Evolutionary conservation across 108 stramenopile genomes (phyloP), one percentile per base, ranked within the genome.

Genomic region (Bacterosira constricta): DNA sequence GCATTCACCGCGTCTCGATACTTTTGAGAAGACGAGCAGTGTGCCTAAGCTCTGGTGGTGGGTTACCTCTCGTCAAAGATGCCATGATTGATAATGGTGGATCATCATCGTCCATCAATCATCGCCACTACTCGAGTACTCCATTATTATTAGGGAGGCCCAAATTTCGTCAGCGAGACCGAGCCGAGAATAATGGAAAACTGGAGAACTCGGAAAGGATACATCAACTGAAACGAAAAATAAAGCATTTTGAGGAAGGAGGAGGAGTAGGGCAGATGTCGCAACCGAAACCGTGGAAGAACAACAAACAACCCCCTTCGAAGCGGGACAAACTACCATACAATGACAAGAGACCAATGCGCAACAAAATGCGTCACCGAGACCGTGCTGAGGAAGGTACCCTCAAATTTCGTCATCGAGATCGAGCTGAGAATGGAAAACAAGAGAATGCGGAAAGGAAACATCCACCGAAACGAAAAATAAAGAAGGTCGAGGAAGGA

Each of bases 191-290:
- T n/a, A n/a, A 11, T 32, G 32, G n/a, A n/a, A 56, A 1, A 0
- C 35, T 32, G 27, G 35, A 56, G 37, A 56, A 34, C 2, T 56
- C 35, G 32, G 20, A 38, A 37, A 56, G 36, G 29, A 38, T 37
- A 56, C 55, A 56, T 20, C 55, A 37, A 38, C 18, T 56, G 20
- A 37, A 56, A 7, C 55, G 55, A 36, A 56, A 29, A 37, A 56
- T 56, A 2, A 56, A 56, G 13, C 32, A 35, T 34, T 32, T 35
- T 34, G 32, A 31, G 9, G 55, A 56, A 17, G 55, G 36, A n/a
- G n/a, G n/a, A n/a, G n/a, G n/a, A n/a, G n/a, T n/a, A n/a, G n/a
- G n/a, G n/a, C n/a, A n/a, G n/a, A n/a, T n/a, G n/a, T n/a, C 35
- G 32, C 55, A 56, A 20, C 55, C 55, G 55, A 12, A 8, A 9